Evolutionary conservation across 2,329 filamentous ascomycete genomes (phyloP).

Genomic region (Calonectria montana): DNA sequence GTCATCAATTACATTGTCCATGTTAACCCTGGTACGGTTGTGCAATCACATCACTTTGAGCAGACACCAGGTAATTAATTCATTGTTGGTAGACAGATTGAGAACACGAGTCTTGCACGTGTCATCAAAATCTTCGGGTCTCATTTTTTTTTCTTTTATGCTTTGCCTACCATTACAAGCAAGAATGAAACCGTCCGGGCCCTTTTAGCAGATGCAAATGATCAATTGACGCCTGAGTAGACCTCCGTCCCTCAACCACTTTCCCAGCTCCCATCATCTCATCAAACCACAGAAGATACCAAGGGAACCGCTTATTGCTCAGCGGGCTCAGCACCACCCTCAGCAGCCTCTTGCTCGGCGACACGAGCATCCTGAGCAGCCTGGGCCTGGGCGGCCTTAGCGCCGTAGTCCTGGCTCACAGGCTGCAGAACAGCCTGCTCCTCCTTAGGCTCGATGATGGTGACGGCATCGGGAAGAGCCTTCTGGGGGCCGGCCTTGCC

Average conservation of each 20-base stretch:
- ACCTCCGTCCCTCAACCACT: slow-evolving; percentile 48
- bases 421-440: slow-evolving; percentile 95
- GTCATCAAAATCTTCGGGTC: slow-evolving; percentile 48
- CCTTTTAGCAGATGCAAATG: slow-evolving; percentile 54
- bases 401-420: slow-evolving; percentile 98
- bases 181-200: slow-evolving; percentile 53
- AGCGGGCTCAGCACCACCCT: slow-evolving; percentile 56
- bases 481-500: slow-evolving; percentile 99
- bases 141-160: slow-evolving; percentile 51
- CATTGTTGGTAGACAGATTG: slow-evolving; percentile 36
- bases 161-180: slow-evolving; percentile 52
- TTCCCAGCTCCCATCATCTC: slow-evolving; percentile 38
- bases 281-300: slow-evolving; percentile 34
- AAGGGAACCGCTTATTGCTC: slow-evolving; percentile 51
- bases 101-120: slow-evolving; percentile 36
- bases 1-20: background rate
- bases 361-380: slow-evolving; percentile 72
- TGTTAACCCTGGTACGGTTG: background rate
- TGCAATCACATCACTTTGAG: background rate
- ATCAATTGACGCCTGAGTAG: slow-evolving; percentile 56
- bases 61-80: background rate
- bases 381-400: slow-evolving; percentile 79
- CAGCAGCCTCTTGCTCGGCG: slow-evolving; percentile 68
- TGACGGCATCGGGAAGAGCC: slow-evolving; percentile 97
- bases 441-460: slow-evolving; percentile 99